These are phyloP conservation scores for Petunia hybrid DNA, from an alignment of 305 asterid species.

Conservation along the genomic window DNA sequence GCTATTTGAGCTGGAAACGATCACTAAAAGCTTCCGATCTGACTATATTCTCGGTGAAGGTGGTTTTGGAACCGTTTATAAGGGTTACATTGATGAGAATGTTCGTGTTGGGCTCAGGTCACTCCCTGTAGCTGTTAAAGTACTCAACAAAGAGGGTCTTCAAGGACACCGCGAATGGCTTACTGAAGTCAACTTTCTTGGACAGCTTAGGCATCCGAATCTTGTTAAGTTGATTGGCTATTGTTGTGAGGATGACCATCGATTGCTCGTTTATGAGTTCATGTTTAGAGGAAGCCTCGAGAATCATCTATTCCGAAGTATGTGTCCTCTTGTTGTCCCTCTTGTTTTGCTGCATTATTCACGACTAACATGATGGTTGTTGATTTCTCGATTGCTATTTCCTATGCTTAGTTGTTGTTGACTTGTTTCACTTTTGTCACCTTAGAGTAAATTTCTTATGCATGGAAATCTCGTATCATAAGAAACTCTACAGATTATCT, in stretches of 20 bases:
- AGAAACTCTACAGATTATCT: not conserved
- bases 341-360: conserved; percentile 5
- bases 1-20: conserved; percentile 92
- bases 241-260: conserved; percentile 99
- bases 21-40: conserved; percentile 96
- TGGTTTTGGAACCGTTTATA: conserved; percentile 97
- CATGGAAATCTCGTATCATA: not conserved
- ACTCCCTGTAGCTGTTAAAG: conserved; percentile 96
- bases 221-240: conserved; percentile 95
- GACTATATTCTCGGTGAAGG: conserved; percentile 99
- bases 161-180: conserved; percentile 99
- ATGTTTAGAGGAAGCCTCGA: conserved; percentile 99
- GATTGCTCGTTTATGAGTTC: conserved; percentile 94
- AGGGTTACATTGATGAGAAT: conserved; percentile 98
- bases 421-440: conserved; percentile 17
- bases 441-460: not conserved
- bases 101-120: conserved; percentile 96
- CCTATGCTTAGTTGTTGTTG: not conserved
- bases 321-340: conserved; percentile 45
- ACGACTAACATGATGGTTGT: not conserved
- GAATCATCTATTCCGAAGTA: conserved; percentile 98
- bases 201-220: conserved; percentile 97
- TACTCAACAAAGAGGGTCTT: conserved; percentile 97
- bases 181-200: conserved; percentile 96
- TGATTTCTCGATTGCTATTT: not conserved